Evolutionary conservation across 192 early-diverging fungal genomes (phyloP), one percentile per base, ranked within the genome.

Genomic region (Coemansia sp.): DNA sequence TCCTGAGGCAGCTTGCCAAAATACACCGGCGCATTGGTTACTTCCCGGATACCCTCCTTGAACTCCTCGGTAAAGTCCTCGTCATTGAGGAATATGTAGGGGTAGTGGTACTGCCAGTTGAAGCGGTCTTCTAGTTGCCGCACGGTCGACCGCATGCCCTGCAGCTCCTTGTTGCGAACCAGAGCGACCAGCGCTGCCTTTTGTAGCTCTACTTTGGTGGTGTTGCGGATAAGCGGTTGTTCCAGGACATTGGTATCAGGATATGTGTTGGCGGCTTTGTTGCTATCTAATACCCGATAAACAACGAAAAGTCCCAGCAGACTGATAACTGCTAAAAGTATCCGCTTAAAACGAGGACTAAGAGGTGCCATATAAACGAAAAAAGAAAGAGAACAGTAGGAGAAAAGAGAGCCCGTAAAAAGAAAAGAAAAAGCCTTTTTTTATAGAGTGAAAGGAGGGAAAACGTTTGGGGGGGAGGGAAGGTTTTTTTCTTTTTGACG

Each of bases 121-220:
- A 89, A 88, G 15, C 85, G 70, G 50, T 88, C 82, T 47, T 94
- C 89, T 5, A 92, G 53, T 63, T 90, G 83, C 23, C 80, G 80
- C 13, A 94, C 78, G 0, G 89, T 74, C 11, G 53, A 31, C 15
- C 77, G 67, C 18, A 90, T 80, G 8, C 69, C 82, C 30, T 88
- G 59, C 6, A 87, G 53, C 39, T 93, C 91, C 12, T 54, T 63
- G 59, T 93, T 89, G 38, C 87, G 78, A 20, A 84, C 80, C n/a
- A 93, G 75, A 47, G 89, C 83, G 5, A 91, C 84, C 58, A 91
- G 44, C n/a, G 62, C 72, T 38, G 71, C 64, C 41, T 43, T 43
- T 43, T 43, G 33, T 35, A 35, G 33, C 33, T 12, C 41, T 31
- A 21, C n/a, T 14, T 30, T 42, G 18, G 53, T 55, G 20, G 41